A percentile compares a stretch with the other conserved stretches of the same genome.
Conservation (phyloP, 139 green algal species). For the Choricystis sp. region DNA sequence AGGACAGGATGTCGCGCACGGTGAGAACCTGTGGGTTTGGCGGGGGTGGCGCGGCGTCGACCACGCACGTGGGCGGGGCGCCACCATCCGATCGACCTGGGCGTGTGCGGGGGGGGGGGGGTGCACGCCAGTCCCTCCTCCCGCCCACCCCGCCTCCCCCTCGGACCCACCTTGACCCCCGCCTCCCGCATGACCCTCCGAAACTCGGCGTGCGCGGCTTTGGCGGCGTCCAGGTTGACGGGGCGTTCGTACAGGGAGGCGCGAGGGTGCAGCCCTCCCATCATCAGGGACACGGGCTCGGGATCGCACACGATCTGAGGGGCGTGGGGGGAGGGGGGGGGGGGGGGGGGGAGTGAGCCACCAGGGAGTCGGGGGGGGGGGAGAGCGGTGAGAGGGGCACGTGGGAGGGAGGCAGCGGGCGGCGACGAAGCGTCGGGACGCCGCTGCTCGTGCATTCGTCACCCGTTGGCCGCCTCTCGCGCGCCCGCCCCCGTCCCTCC, state of each 20-base stretch:
- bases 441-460: no score
- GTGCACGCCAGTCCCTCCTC: background rate
- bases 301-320: slow-evolving; percentile 85
- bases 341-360: no score
- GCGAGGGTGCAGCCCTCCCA: slow-evolving; percentile 81
- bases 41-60: background rate
- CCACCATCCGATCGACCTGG: no score
- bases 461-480: no score
- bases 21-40: slow-evolving; percentile 47
- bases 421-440: no score
- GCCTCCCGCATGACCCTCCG: slow-evolving; percentile 56
- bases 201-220: slow-evolving; percentile 65
- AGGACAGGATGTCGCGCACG: slow-evolving; percentile 72
- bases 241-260: slow-evolving; percentile 82
- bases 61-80: no score
- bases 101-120: no score
- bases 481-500: no score
- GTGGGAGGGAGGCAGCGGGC: no score
- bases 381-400: no score
- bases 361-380: no score
- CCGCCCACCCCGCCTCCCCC: background rate
- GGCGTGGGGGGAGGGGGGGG: no score
- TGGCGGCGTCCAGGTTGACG: slow-evolving; percentile 79
- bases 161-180: slow-evolving; percentile 36
- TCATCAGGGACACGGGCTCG: slow-evolving; percentile 71